Base-by-base conservation (phyloP, 768 basidiomycete genomes). In the Leccinum subgranulosum region DNA sequence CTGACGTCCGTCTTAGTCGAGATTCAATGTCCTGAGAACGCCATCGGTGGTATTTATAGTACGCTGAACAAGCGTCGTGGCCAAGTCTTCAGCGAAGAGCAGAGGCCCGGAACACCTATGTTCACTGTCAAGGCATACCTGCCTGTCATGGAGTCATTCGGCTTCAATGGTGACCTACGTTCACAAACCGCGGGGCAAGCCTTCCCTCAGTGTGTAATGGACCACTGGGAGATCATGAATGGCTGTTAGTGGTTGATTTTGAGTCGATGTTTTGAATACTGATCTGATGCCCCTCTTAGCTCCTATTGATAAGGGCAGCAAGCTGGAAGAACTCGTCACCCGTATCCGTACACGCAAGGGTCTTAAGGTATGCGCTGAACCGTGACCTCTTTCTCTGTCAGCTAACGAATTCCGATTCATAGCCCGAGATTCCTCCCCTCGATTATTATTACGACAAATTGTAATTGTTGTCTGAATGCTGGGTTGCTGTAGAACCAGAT, bases 91-190 rank as follows among this genome's bases (percentile, higher is more conserved):
- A 90, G 89, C 65, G 92, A 98, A 77, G 96, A 98, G 76, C 97
- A 98, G 78, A 81, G 95, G 69, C 81, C 86, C 4, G 96, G 97
- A 79, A 99, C 97, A 17, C 97, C 97, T 61, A 97, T 98, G 94
- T 96, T 96, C 87, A 98, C 90, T 49, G 89, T 99, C 77, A 98
- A 97, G 84, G 94, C 94, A 25, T 94, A 93, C 81, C 81, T 94
- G 41, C 93, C 94, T 66, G 92, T 94, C 73, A 79, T 81, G 72
- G 92, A 93, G 77, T 94, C 91, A 15, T 96, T 97, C 79, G 95
- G 96, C 66, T 98, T 98, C 89, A 98, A 94, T 76, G 92, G 90
- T 66, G 94, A 92, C 68, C 87, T 99, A 55, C 90, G 96, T 64
- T 84, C 86, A 72, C 87, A 89, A 51, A 98, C 97, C 43, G 85